Conservation (phyloP, 2,329 filamentous ascomycete genomes). For the Diaporthe longicolla region DNA sequence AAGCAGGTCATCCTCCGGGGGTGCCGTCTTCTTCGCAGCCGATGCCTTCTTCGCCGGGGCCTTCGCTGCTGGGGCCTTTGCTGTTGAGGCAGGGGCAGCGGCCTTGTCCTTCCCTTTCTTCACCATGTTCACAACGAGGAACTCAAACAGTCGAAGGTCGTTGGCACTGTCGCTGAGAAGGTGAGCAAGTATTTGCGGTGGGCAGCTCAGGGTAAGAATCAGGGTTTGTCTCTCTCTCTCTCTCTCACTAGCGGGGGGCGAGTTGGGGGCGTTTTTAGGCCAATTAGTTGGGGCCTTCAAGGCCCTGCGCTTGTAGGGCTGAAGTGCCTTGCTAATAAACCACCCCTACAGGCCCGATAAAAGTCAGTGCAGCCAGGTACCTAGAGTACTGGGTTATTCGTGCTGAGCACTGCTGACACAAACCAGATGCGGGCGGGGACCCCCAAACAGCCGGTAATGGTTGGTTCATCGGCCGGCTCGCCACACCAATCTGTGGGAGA, state of each 20-base stretch:
- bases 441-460: too few species aligned
- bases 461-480: too few species aligned
- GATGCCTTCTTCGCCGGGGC: constrained; percentile 38
- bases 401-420: too few species aligned
- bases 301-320: constrained; percentile 20
- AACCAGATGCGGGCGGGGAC: too few species aligned
- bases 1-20: constrained; percentile 66
- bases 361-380: background rate
- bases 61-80: background rate
- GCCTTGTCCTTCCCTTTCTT: constrained; percentile 69
- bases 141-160: background rate
- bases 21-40: constrained; percentile 48
- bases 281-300: background rate
- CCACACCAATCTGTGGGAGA: background rate
- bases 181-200: background rate
- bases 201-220: background rate
- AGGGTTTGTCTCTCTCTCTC: constrained; percentile 12
- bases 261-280: constrained; percentile 20
- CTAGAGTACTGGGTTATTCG: too few species aligned
- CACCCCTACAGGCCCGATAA: background rate
- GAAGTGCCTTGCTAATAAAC: background rate
- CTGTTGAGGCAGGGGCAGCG: constrained; percentile 51
- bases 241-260: constrained; percentile 2
- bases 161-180: background rate
- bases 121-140: constrained; percentile 54